phyloP scores from a whole-genome alignment of 2,329 filamentous ascomycete species.

The Diaporthe sp. region DNA sequence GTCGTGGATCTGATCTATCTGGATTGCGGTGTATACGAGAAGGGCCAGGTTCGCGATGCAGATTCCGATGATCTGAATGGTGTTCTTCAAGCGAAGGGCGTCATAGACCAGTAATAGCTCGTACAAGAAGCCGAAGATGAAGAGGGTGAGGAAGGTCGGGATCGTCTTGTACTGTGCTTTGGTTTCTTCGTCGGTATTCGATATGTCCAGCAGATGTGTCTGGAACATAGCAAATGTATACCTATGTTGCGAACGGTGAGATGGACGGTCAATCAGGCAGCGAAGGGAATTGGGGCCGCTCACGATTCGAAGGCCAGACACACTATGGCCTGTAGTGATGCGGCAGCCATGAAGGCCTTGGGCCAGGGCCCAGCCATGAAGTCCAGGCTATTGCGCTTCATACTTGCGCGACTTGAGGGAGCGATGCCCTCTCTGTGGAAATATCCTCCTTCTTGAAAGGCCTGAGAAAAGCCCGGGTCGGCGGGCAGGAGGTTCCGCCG shows the following conservation, averaged over 20 bases:
- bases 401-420: conserved; percentile 50
- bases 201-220: conserved; percentile 59
- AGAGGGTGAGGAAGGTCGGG: conserved; percentile 93
- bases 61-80: conserved; percentile 96
- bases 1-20: conserved; percentile 88
- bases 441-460: conserved; percentile 48
- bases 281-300: conserved; percentile 52
- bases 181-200: conserved; percentile 55
- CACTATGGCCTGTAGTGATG: conserved; percentile 81
- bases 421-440: conserved; percentile 52
- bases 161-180: conserved; percentile 78
- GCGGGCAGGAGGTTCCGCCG: conserved; percentile 60
- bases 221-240: conserved; percentile 95
- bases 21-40: conserved; percentile 91
- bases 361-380: conserved; percentile 89
- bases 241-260: conserved; percentile 58
- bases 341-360: conserved; percentile 83
- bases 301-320: conserved; percentile 90
- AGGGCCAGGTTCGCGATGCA: conserved; percentile 94
- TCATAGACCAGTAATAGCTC: conserved; percentile 92
- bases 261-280: conserved; percentile 32
- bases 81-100: conserved; percentile 94
- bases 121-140: conserved; percentile 98
- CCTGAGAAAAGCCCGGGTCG: conserved; percentile 49
- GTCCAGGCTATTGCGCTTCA: conserved; percentile 71